Conservation (phyloP, 495 filamentous ascomycete genomes). For the Penicillium odoratum region DNA sequence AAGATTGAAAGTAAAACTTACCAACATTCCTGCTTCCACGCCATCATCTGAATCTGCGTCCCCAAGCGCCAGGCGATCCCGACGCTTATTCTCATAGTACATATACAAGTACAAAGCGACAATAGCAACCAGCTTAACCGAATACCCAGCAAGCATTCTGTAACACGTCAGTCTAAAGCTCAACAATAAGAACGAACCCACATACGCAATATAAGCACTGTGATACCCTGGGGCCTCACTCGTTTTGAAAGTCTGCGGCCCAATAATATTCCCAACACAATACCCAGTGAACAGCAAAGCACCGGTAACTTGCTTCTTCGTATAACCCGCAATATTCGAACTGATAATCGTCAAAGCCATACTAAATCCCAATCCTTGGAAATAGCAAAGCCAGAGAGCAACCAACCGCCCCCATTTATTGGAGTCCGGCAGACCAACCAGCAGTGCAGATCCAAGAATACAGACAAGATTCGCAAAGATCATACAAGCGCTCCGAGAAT, state of each 20-base stretch:
- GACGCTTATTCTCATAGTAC: conserved; percentile 53
- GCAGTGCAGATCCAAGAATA: conserved; percentile 56
- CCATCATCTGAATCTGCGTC: conserved; percentile 42
- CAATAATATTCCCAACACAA: conserved; percentile 46
- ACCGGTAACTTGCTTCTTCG: conserved; percentile 56
- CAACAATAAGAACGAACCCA: not conserved
- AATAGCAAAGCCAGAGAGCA: conserved; percentile 56
- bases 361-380: conserved; percentile 45
- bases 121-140: conserved; percentile 49
- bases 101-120: conserved; percentile 52
- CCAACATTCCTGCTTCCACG: conserved; percentile 53
- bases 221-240: conserved; percentile 54
- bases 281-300: conserved; percentile 49
- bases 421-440: conserved; percentile 47
- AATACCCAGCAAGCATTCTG: conserved; percentile 54
- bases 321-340: conserved; percentile 56
- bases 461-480: conserved; percentile 51
- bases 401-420: conserved; percentile 57
- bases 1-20: conserved; percentile 11
- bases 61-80: conserved; percentile 45
- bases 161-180: not conserved
- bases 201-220: conserved; percentile 54
- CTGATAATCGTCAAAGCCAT: conserved; percentile 48
- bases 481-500: conserved; percentile 33
- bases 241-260: conserved; percentile 54